These are phyloP conservation scores for Venturia effusa DNA, from an alignment of 2,329 filamentous ascomycete species.

Conservation along the genomic window DNA sequence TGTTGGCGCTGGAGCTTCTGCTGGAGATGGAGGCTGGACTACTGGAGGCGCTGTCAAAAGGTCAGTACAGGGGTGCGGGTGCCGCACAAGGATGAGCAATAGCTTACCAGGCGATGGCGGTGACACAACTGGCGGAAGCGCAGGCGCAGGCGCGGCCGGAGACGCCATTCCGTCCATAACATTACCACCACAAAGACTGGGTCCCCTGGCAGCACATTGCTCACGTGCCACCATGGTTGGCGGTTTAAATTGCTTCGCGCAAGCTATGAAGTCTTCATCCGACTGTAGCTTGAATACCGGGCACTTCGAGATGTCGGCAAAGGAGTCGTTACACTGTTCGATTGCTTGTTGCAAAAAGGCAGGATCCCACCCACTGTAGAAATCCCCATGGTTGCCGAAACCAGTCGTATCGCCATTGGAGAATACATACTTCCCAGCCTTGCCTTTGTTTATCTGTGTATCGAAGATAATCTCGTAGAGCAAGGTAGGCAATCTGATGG, in stretches of 20 bases:
- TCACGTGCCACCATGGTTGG: background rate
- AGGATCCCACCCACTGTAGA: conserved; percentile 67
- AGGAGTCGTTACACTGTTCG: conserved; percentile 24
- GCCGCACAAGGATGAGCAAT: background rate
- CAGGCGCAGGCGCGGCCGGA: background rate
- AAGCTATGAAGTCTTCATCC: background rate
- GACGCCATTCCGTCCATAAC: background rate
- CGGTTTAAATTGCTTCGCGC: background rate
- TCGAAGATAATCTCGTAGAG: conserved; percentile 82
- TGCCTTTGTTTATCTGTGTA: conserved; percentile 52
- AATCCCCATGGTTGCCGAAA: conserved; percentile 68
- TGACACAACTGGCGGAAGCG: background rate
- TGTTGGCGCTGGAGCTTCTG: background rate
- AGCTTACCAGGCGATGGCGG: background rate
- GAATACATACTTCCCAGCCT: conserved; percentile 60
- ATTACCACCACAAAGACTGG: background rate
- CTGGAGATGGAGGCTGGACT: background rate
- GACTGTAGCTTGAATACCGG: background rate
- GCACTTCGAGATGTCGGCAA: background rate
- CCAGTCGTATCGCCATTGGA: conserved; percentile 66
- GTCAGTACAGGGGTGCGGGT: background rate
- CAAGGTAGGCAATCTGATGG: conserved; percentile 59
- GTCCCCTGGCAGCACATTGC: background rate
- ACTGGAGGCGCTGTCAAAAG: background rate
- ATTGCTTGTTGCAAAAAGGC: conserved; percentile 62